Evolutionary conservation across 2,329 filamentous ascomycete species (phyloP).

Genomic region (Tolypocladium album): DNA sequence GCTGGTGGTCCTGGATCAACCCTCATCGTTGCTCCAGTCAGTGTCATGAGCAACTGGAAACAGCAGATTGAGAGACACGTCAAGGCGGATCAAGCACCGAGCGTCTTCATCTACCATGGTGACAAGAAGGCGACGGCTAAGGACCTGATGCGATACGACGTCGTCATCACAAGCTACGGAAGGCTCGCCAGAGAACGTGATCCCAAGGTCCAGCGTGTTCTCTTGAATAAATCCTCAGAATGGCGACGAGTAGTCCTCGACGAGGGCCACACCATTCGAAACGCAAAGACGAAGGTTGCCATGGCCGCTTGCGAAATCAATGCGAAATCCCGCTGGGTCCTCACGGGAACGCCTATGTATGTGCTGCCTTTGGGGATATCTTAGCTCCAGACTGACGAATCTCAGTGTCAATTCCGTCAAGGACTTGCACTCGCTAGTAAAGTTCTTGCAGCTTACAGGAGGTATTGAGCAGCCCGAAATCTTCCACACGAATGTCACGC

Average conservation of each 20-base stretch:
- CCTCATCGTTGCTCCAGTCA: slow-evolving; percentile 70
- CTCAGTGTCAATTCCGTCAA: slow-evolving; percentile 64
- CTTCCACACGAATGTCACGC: slow-evolving; percentile 54
- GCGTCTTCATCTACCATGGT: slow-evolving; percentile 67
- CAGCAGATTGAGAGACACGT: slow-evolving; percentile 69
- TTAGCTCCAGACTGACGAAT: neutral
- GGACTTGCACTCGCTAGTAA: slow-evolving; percentile 70
- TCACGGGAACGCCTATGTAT: slow-evolving; percentile 71
- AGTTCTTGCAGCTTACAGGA: slow-evolving; percentile 65
- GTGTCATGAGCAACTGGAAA: slow-evolving; percentile 86
- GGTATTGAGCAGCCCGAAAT: slow-evolving; percentile 63
- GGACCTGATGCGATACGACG: slow-evolving; percentile 56
- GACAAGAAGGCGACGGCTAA: slow-evolving; percentile 41
- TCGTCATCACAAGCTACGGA: slow-evolving; percentile 79
- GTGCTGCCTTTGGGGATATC: slow-evolving; percentile 9
- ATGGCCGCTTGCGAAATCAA: slow-evolving; percentile 55
- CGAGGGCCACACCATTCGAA: slow-evolving; percentile 75
- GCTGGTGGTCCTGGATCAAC: slow-evolving; percentile 48
- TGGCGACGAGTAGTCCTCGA: slow-evolving; percentile 77
- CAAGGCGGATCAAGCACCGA: slow-evolving; percentile 48
- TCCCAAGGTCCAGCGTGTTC: slow-evolving; percentile 25
- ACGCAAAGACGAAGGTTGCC: slow-evolving; percentile 61
- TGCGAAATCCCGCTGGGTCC: slow-evolving; percentile 65
- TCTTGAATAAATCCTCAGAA: slow-evolving; percentile 31
- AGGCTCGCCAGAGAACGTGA: slow-evolving; percentile 59